These are phyloP conservation scores for Diaporthe sp. DNA, from an alignment of 2,329 filamentous ascomycete genomes.

Conservation along the genomic window DNA sequence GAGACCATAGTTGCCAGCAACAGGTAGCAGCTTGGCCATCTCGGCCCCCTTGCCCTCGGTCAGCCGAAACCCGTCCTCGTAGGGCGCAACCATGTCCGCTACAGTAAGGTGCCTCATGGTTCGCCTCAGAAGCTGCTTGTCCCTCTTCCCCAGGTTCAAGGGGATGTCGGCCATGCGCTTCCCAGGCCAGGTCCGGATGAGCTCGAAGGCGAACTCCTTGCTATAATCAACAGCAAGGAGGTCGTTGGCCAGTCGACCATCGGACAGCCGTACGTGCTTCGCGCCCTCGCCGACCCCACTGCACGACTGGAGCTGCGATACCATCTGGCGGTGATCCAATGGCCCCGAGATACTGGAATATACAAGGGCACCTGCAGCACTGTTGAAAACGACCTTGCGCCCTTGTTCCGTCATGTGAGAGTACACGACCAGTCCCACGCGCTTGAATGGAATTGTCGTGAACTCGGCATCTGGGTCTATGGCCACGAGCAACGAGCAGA, in stretches of 20 bases:
- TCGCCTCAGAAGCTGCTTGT: not conserved
- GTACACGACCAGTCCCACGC: not conserved
- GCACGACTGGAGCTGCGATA: not conserved
- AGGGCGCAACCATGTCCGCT: not conserved
- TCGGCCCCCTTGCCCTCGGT: not conserved
- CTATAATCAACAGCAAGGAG: not conserved
- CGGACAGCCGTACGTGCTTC: too few species aligned
- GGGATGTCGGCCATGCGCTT: not conserved
- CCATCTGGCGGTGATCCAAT: not conserved
- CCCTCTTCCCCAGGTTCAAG: not conserved
- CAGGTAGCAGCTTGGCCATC: not conserved
- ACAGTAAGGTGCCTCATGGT: not conserved
- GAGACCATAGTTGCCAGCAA: not conserved
- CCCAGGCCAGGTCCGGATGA: not conserved
- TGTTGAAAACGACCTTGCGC: not conserved
- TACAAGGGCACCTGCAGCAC: not conserved
- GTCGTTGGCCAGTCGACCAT: too few species aligned
- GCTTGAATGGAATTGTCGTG: not conserved
- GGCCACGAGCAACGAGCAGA: not conserved
- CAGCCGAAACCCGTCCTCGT: not conserved
- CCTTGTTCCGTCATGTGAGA: not conserved
- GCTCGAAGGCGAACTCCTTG: not conserved
- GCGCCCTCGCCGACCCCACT: too few species aligned
- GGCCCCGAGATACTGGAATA: not conserved
- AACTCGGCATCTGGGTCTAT: not conserved